Evolutionary conservation across 2,329 filamentous ascomycete species (phyloP).

Genomic region (Emmonsiellopsis sp.): DNA sequence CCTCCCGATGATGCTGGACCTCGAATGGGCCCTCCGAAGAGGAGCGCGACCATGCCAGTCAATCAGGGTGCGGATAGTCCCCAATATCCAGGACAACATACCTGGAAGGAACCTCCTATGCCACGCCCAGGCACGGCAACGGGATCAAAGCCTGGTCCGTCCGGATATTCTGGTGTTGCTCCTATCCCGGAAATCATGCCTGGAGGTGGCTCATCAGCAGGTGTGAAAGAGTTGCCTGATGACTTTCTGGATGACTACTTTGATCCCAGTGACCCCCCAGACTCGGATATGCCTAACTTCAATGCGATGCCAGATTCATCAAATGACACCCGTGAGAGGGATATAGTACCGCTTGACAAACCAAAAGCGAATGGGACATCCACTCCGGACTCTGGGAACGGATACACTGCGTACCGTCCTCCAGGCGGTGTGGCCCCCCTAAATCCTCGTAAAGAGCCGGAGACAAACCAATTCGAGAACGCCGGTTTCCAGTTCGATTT

Average conservation of each 20-base stretch:
- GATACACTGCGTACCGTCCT: constrained; percentile 30
- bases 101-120: constrained; percentile 22
- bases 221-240: constrained; percentile 12
- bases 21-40: constrained; percentile 20
- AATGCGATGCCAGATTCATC: constrained; percentile 41
- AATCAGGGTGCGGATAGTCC: constrained; percentile 13
- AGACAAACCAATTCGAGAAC: constrained; percentile 28
- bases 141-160: constrained; percentile 12
- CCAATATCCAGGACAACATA: constrained; percentile 26
- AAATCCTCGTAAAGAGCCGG: constrained; percentile 31
- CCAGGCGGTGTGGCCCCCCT: constrained; percentile 20
- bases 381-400: constrained; percentile 12
- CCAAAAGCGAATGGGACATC: constrained; percentile 15
- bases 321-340: constrained; percentile 20
- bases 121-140: constrained; percentile 19
- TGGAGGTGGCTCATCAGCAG: neutral
- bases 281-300: constrained; percentile 56
- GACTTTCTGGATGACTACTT: constrained; percentile 44
- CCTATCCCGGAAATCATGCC: constrained; percentile 3
- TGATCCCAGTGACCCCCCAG: constrained; percentile 36
- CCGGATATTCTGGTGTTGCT: neutral
- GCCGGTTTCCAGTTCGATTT: constrained; percentile 65
- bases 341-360: constrained; percentile 24
- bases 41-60: constrained; percentile 31
- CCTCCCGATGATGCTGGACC: constrained; percentile 15